Evolutionary conservation across 108 stramenopile genomes (phyloP).

Genomic region (Pseudonitzschia pungens): DNA sequence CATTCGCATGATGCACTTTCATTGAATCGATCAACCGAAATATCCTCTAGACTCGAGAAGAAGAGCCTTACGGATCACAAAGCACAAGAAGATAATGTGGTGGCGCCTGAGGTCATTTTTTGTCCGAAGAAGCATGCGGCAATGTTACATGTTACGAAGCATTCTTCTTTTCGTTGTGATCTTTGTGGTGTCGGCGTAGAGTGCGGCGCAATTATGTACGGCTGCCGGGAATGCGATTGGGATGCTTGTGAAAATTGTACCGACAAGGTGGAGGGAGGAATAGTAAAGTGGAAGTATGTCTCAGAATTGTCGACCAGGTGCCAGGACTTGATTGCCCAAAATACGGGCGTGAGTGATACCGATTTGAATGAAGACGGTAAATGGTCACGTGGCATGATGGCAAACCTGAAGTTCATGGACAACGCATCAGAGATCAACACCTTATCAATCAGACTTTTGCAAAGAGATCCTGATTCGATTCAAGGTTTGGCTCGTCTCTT

Average conservation of each 20-base stretch:
- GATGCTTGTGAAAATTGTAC: constrained; percentile 53
- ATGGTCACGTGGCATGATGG: constrained; percentile 10
- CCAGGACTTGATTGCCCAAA: constrained; percentile 12
- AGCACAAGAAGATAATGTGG: neutral
- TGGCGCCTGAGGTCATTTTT: constrained; percentile 17
- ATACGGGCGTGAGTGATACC: too few relatives aligned
- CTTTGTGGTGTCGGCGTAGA: constrained; percentile 57
- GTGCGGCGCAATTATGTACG: constrained; percentile 47
- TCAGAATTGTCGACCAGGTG: constrained; percentile 28
- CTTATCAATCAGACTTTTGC: constrained; percentile 20
- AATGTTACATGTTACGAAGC: constrained; percentile 46
- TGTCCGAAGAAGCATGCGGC: constrained; percentile 50
- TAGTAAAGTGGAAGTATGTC: constrained; percentile 41
- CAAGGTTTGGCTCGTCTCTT: constrained; percentile 31
- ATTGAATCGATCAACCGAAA: constrained; percentile 23
- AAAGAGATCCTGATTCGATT: constrained; percentile 30
- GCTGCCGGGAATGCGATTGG: constrained; percentile 58
- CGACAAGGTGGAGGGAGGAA: constrained; percentile 49
- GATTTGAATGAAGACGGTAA: constrained; percentile 11
- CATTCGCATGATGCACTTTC: constrained; percentile 35
- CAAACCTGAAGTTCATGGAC: constrained; percentile 11
- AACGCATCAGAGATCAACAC: constrained; percentile 21
- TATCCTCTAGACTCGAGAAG: constrained; percentile 13
- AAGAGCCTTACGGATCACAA: too few relatives aligned
- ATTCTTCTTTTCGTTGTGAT: constrained; percentile 56